phyloP scores from a whole-genome alignment of 148 eudicot genomes.

The Cornus florida region DNA sequence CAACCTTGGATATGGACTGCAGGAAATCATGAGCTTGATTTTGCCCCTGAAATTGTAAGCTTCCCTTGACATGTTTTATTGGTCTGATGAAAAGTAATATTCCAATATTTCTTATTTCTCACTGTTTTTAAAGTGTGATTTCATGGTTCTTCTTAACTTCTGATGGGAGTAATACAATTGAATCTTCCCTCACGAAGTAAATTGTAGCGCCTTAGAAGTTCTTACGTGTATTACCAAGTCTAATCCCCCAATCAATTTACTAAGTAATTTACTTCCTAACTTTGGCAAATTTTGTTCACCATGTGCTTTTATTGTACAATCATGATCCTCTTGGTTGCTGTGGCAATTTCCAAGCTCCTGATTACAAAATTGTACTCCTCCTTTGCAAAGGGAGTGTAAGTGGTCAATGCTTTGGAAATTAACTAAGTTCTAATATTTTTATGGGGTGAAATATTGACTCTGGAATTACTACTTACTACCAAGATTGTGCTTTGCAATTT shows the following conservation, averaged over 20 bases:
- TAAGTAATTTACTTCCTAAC: neutral
- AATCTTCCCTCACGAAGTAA: neutral
- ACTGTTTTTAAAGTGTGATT: too few relatives aligned
- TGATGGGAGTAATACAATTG: neutral
- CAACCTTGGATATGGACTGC: constrained; percentile 97
- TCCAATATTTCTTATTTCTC: neutral
- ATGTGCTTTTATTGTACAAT: too few relatives aligned
- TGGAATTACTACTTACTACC: too few relatives aligned
- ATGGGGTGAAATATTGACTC: too few relatives aligned
- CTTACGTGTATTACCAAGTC: neutral
- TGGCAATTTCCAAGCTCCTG: neutral
- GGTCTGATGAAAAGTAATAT: neutral
- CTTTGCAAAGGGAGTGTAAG: neutral
- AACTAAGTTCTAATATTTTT: too few relatives aligned
- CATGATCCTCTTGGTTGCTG: neutral
- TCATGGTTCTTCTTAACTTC: neutral
- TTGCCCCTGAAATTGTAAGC: constrained; percentile 81
- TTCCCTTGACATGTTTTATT: neutral
- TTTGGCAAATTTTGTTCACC: neutral
- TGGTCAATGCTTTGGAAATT: too few relatives aligned
- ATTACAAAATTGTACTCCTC: neutral
- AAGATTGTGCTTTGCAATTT: too few relatives aligned
- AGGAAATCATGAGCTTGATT: constrained; percentile 93
- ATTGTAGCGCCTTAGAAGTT: neutral
- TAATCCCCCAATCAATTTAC: neutral